Percentiles rank a stretch among this genome's conserved stretches.
These are phyloP conservation scores for Hsuehochloa calcarea DNA, from an alignment of 176 grass and related monocot species.

Conservation along the genomic window DNA sequence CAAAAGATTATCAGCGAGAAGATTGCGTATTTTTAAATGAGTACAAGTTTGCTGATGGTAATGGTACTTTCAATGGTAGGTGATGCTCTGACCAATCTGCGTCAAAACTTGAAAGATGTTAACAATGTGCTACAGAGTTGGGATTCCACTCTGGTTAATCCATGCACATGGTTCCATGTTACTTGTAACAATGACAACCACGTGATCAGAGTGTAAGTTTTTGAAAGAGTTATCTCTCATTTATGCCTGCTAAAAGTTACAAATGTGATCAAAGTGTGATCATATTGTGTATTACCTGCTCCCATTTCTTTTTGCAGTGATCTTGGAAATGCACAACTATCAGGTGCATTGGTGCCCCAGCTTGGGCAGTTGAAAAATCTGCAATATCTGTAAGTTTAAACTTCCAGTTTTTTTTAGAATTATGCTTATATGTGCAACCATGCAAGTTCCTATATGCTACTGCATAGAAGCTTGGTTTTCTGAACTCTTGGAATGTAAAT, in stretches of 20 bases:
- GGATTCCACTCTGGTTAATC: conserved; percentile 82
- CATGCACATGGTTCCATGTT: conserved; percentile 92
- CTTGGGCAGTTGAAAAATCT: conserved; percentile 67
- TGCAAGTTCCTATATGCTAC: background rate
- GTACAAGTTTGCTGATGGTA: conserved; percentile 26
- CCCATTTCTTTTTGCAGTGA: conserved; percentile 46
- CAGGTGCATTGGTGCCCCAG: conserved; percentile 64
- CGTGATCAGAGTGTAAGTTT: conserved; percentile 87
- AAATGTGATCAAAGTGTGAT: background rate
- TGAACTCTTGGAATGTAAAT: background rate
- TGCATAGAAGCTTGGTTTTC: background rate
- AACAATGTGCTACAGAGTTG: conserved; percentile 79
- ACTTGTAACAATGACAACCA: conserved; percentile 71
- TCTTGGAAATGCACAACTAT: conserved; percentile 86
- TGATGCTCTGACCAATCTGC: conserved; percentile 72
- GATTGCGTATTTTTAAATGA: conserved; percentile 11
- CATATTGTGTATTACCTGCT: background rate
- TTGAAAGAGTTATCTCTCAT: conserved; percentile 4
- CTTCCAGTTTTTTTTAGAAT: conserved; percentile 11
- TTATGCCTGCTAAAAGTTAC: background rate
- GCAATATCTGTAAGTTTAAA: conserved; percentile 65
- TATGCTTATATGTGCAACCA: conserved; percentile 8
- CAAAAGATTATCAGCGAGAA: background rate
- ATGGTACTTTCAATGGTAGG: conserved; percentile 42
- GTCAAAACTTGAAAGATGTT: conserved; percentile 61